A percentile compares a stretch with the other conserved stretches of the same genome.
These are phyloP conservation scores for Ophiostoma piceae DNA, from an alignment of 2,329 filamentous ascomycete genomes.

Conservation along the genomic window DNA sequence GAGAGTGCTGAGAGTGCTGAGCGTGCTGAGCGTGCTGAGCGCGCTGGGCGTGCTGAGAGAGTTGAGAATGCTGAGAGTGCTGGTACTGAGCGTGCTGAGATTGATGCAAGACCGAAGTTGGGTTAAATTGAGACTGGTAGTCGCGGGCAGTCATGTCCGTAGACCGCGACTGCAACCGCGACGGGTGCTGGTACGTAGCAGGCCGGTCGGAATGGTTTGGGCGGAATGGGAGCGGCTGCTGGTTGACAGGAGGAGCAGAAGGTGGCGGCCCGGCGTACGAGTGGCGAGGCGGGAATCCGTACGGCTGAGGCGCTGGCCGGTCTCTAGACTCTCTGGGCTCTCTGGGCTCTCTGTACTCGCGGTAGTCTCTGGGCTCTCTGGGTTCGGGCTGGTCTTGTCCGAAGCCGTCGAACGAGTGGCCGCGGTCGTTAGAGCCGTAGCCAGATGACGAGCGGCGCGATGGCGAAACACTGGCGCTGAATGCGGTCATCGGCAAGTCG, in stretches of 20 bases:
- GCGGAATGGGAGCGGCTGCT: not conserved
- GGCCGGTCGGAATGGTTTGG: not conserved
- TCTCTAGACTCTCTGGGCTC: not conserved
- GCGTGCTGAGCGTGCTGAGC: too few relatives aligned
- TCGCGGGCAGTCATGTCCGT: not conserved
- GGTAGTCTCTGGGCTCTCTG: not conserved
- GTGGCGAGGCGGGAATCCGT: not conserved
- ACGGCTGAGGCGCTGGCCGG: not conserved
- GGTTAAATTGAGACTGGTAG: not conserved
- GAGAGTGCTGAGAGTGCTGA: not conserved
- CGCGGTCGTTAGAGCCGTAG: not conserved
- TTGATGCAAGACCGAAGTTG: too few relatives aligned
- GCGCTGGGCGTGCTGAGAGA: not conserved
- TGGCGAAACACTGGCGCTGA: not conserved
- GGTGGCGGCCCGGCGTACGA: not conserved
- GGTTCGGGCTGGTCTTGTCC: not conserved
- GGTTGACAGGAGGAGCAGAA: not conserved
- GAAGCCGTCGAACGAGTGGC: not conserved
- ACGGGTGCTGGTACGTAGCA: conserved; percentile 7
- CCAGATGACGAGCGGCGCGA: conserved; percentile 9
- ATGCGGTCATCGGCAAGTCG: not conserved
- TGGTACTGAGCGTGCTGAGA: not conserved
- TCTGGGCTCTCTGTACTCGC: not conserved
- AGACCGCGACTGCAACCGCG: conserved; percentile 20
- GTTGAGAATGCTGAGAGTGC: not conserved